A percentile compares a stretch with the other conserved stretches of the same genome.
These are phyloP conservation scores for Lactarius deliciosus DNA, from an alignment of 768 basidiomycete species.

Conservation along the genomic window DNA sequence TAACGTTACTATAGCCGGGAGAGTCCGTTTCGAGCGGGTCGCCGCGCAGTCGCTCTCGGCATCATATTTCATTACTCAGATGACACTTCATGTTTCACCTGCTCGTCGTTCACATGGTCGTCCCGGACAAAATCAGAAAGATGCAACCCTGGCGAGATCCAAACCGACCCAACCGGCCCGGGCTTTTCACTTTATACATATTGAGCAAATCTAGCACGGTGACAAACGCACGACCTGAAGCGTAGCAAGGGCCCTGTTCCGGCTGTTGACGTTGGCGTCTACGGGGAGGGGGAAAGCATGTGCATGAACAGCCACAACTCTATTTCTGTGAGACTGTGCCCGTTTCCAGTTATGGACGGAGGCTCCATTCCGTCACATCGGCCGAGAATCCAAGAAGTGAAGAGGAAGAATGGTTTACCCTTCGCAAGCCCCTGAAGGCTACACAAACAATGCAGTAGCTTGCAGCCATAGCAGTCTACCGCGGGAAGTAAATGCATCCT, in stretches of 20 bases:
- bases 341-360: not conserved
- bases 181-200: conserved; percentile 3
- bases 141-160: not conserved
- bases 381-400: not conserved
- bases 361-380: not conserved
- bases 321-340: not conserved
- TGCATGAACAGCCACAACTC: not conserved
- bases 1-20: not conserved
- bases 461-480: not conserved
- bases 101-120: conserved; percentile 2
- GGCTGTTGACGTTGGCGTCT: not conserved
- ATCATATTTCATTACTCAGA: not conserved
- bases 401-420: not conserved
- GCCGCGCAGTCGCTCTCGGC: not conserved
- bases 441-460: not conserved
- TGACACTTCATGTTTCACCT: not conserved
- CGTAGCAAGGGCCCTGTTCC: not conserved
- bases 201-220: not conserved
- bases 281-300: not conserved
- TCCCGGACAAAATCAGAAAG: not conserved
- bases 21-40: not conserved
- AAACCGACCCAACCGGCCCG: not conserved
- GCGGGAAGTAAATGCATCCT: not conserved
- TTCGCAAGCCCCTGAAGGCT: not conserved
- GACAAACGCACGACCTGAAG: not conserved